Base-by-base conservation (phyloP, 2,329 filamentous ascomycete species). In the Neonectria sp. region DNA sequence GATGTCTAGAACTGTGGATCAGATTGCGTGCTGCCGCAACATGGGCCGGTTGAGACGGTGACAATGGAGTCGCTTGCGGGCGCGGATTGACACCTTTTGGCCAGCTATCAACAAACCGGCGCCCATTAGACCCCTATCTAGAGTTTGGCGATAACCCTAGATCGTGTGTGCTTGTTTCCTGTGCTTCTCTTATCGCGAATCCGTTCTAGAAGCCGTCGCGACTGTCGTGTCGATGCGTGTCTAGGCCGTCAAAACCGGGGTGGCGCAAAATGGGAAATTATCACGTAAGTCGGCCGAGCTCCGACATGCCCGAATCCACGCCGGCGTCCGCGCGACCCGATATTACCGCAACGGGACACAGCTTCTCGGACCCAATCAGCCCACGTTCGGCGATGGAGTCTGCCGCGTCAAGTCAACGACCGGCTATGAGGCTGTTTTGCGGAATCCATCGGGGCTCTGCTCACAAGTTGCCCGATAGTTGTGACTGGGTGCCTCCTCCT, bases 11-110 rank as follows among this genome's bases (percentile, higher is more conserved):
- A 58, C 63, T 67, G 71, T 75, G 68, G 73, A 73, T 65, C 65
- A 35, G 63, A 75, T 75, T 75, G 73, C 73, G 73, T 75, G 73
- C 73, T 75, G 63, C 55, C 57, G 35, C 63, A 49, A 53, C 49
- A 53, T 53, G 49, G 27, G 27, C 53, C 33, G 9, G 33, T 35
- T 35, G 33, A 13, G 33, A 35, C 33, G 31, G 51, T 37, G 55
- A 48, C 37, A 46, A 37, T 48, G 40, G 45, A 55, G 55, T 49
- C 52, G 27, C 48, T 7, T 45, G 33, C 24, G 15, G 46, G 31
- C 12, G 35, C 12, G 43, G 33, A 15, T 46, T n/a, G 58, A 37
- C 33, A 29, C n/a, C 6, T 37, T 53, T 35, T 45, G n/a, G n/a
- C 33, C 29, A 53, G 49, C 27, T n/a, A 21, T n/a, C 13, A 17